Base-by-base conservation (phyloP, 2,329 filamentous ascomycete species). In the Bipolaris bicolor region DNA sequence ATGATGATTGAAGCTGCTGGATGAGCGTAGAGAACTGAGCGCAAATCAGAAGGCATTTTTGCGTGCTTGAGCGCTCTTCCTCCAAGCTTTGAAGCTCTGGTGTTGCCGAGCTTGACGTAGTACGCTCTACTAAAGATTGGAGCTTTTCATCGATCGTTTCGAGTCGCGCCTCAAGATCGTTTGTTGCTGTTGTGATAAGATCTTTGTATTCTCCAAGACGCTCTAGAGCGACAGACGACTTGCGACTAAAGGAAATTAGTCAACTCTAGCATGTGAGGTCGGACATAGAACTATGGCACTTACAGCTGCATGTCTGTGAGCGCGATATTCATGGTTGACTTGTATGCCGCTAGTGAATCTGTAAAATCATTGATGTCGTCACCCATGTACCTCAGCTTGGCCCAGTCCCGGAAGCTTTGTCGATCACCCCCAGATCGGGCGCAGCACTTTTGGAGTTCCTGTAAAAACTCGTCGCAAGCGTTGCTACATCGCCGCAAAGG, bases 321-420 rank as follows among this genome's bases (percentile, higher is more conserved):
- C 16, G 78, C 76, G 69, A 80, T 78, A 24, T 29, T 61, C 48
- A 66, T 59, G 10, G 59, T 64, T 29, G 61, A 58, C 41, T 64
- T 80, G 57, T 81, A 81, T 40, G 73, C 72, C 39, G 78, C 72
- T 31, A 82, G 60, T 37, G 78, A 60, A 20, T 72, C 63, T 37
- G 69, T 72, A 52, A 81, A 82, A 48, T 71, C 73, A 57, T 77
- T 73, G 43, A 82, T 77, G 58, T 80, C 71, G 41, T 80, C 74
- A 26, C 76, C 78, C 73, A 81, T 79, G 49, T 81, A 82, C 56
- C 60, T 76, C 44, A 82, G 61, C 63, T 71, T 78, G 4, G 78
- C 76, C 80, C 77, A 82, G 61, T 80, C 79, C 44, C 77, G 75
- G 64, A 82, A 80, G 64, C 77, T 82, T 20, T n/a, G n/a, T n/a